These are phyloP conservation scores for Melocanna baccifera DNA, from an alignment of 176 grass and related monocot species.

Conservation along the genomic window DNA sequence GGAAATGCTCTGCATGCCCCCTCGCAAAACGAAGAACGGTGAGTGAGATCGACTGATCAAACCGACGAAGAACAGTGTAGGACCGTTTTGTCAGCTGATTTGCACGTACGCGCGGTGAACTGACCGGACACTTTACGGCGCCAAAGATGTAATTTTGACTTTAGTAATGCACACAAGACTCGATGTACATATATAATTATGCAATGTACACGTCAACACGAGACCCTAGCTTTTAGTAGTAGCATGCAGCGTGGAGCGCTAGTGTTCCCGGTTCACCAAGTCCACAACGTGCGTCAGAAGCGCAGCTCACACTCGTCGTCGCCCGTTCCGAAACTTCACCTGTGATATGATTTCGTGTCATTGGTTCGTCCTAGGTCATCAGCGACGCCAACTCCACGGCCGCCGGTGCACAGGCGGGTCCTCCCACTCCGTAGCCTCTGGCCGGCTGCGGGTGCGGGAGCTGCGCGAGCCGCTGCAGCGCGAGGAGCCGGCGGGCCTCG, in stretches of 20 bases:
- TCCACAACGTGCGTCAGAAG: not conserved
- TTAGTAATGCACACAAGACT: constrained; percentile 23
- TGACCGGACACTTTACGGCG: not conserved
- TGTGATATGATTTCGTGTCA: not conserved
- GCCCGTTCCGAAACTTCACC: constrained; percentile 25
- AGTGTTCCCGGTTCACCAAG: not conserved
- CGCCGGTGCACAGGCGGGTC: not conserved
- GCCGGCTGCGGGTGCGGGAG: not conserved
- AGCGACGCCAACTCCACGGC: constrained; percentile 24
- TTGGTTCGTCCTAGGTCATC: constrained; percentile 24
- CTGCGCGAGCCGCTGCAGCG: constrained; percentile 23
- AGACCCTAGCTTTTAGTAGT: not conserved
- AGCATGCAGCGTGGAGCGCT: not conserved
- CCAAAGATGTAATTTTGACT: not conserved
- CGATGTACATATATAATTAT: not conserved
- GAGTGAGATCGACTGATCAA: not conserved
- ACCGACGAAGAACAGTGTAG: not conserved
- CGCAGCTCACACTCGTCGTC: not conserved
- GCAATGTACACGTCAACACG: constrained; percentile 6
- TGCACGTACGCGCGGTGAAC: not conserved
- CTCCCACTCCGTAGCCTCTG: not conserved
- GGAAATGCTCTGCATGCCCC: not conserved
- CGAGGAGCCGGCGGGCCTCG: constrained; percentile 19
- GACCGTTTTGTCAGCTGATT: not conserved
- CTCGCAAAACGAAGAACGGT: not conserved